Evolutionary conservation across 192 early-diverging fungal species (phyloP).

Genomic region (Backusella parvicylindrica): DNA sequence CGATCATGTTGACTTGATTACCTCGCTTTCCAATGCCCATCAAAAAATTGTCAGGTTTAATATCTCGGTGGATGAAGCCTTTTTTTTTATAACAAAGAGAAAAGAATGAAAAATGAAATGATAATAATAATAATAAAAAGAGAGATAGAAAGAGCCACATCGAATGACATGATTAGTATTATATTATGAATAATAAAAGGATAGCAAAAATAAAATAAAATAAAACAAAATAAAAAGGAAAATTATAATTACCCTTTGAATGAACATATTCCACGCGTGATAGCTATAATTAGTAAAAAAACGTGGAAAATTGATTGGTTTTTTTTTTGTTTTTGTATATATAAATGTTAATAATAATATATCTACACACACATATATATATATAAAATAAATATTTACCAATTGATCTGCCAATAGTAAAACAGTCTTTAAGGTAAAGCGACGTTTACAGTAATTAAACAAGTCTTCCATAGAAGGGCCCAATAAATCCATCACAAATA

Average conservation of each 20-base stretch:
- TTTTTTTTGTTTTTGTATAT: not conserved
- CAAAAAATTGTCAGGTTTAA: constrained; percentile 91
- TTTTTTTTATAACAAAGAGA: not conserved
- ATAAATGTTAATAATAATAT: not conserved
- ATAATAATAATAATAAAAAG: not conserved
- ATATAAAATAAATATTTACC: constrained; percentile 39
- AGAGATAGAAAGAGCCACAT: not conserved
- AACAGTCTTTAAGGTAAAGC: constrained; percentile 86
- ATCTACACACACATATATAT: not conserved
- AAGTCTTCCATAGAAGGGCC: constrained; percentile 87
- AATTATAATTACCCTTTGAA: constrained; percentile 49
- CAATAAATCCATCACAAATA: constrained; percentile 85
- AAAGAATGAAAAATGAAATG: too few species aligned
- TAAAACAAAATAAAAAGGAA: not conserved
- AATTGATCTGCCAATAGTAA: constrained; percentile 84
- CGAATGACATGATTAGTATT: not conserved
- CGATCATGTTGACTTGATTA: constrained; percentile 87
- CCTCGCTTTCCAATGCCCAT: constrained; percentile 84
- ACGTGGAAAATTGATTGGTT: not conserved
- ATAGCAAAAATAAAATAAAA: not conserved
- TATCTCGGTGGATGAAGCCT: constrained; percentile 88
- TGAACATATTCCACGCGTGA: constrained; percentile 73
- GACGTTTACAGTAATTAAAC: constrained; percentile 90
- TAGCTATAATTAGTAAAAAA: constrained; percentile 35
- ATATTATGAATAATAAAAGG: not conserved